Base-by-base conservation (phyloP, 2,329 filamentous ascomycete species). In the Colletotrichum shisoi region DNA sequence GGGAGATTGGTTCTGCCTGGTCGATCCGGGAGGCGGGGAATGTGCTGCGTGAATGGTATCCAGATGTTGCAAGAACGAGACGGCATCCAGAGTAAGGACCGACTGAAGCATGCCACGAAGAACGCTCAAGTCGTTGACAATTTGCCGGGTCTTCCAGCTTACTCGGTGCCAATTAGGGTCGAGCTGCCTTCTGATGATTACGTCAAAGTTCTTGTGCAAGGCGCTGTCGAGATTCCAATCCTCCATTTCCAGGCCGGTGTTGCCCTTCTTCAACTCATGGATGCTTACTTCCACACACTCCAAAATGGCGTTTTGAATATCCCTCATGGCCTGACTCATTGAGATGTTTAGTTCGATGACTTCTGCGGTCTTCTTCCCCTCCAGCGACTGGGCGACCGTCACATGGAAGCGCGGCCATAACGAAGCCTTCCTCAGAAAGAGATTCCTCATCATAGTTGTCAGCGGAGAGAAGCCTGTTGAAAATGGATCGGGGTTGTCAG, bases 161-260 rank as follows among this genome's bases (percentile, higher is more conserved):
- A 97, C 92, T 61, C 95, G 88, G 80, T 99, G 95, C 95, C 95
- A 99, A 66, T 98, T 94, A 4, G 94, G 94, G 74, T 98, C 94
- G 19, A 99, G 82, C 77, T 99, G 95, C 65, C 94, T 87, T 69
- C 94, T 87, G 57, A 99, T 89, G 62, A 94, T 90, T 68, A 91
- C 83, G 76, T 98, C 95, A 76, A 99, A 99, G 73, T 93, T 96
- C 74, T 91, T 92, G 71, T 97, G 91, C 68, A 98, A 80, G 42
- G 94, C 94, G 74, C 92, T 97, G 77, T 98, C 94, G 19, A 97
- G 83, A 57, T 93, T 97, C 94, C 94, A 98, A 74, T 97, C 94
- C 67, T 96, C 94, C 88, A 98, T 94, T 72, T 98, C 94, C 7
- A 99, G 82, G 2, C 93, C 94, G 1, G 89, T 86, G 74, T 97